These are phyloP conservation scores for Gossypium australe DNA, from an alignment of 345 rosid species.

Conservation along the genomic window DNA sequence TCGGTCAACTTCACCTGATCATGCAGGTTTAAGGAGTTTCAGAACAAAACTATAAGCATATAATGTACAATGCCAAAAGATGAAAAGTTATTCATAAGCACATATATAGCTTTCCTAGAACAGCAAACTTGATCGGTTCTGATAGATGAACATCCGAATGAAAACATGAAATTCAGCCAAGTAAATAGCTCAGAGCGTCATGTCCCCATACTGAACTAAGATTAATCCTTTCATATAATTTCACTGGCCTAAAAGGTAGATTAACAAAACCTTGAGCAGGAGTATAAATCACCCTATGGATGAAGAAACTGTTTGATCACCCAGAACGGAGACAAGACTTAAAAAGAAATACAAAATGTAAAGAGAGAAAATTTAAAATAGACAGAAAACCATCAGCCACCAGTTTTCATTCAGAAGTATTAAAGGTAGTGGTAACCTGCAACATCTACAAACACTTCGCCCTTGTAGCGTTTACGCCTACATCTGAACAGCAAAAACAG, in stretches of 20 bases:
- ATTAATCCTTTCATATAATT: neutral
- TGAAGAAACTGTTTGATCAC: neutral
- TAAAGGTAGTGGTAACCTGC: conserved; percentile 50
- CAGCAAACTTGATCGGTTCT: neutral
- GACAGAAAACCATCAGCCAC: neutral
- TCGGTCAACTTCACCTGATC: conserved; percentile 86
- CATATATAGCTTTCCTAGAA: neutral
- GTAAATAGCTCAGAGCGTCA: neutral
- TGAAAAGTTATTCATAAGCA: neutral
- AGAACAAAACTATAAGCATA: neutral
- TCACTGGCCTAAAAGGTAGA: neutral
- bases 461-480: conserved; percentile 56
- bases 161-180: neutral
- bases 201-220: neutral
- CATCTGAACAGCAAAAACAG: conserved; percentile 53
- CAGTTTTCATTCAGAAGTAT: neutral
- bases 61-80: neutral
- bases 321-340: neutral
- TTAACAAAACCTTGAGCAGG: neutral
- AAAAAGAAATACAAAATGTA: neutral
- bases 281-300: neutral
- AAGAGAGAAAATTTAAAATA: neutral
- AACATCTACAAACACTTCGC: conserved; percentile 87
- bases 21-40: conserved; percentile 17
- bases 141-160: neutral